Evolutionary conservation across 2,329 filamentous ascomycete species (phyloP), one percentile per base, ranked within the genome.

Genomic region (Trichophaea hybrida): DNA sequence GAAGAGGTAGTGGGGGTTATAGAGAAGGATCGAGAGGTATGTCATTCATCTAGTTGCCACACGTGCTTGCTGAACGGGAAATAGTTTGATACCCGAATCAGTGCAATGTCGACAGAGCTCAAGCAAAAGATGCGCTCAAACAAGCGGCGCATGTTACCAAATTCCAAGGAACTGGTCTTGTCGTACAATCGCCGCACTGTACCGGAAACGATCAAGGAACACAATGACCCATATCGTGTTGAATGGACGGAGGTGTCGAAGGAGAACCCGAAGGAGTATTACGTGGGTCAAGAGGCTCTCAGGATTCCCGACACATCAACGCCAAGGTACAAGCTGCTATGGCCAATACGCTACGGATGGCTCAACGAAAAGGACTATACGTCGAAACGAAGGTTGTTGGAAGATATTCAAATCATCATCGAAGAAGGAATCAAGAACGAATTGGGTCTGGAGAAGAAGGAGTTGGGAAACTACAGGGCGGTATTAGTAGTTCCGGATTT

Each of bases 401-500:
- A 93, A 69, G 93, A 97, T 69, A 85, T 97, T 59, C 87, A 93
- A 67, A 82, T 85, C 10, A 84, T 97, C 35, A 74, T 97, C 10
- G 88, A 95, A 69, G 85, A 89, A 65, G 87, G 89, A 1, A 84
- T 98, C 68, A 84, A 84, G 65, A 82, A 80, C n/a, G 88, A 97
- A 69, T 77, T 97, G 6, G 87, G 86, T 0, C 72, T 96, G 46
- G 83, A 81, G 64, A 86, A 86, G 68, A 86, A 84, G 68, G 83
- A 91, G 55, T 94, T 90, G 83, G 80, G 80, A 58, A 86, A 94
- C 71, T 97, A 96, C 73, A 93, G 87, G 68, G 96, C 89, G 68
- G 90, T 96, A n/a, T 88, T 97, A 69, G 84, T 98, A 64, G 94
- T 98, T 51, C 93, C 93, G 0, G 93, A 98, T 71, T 77, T 98